Conservation (phyloP, 2,329 filamentous ascomycete species). For the Triangularia setosa region DNA sequence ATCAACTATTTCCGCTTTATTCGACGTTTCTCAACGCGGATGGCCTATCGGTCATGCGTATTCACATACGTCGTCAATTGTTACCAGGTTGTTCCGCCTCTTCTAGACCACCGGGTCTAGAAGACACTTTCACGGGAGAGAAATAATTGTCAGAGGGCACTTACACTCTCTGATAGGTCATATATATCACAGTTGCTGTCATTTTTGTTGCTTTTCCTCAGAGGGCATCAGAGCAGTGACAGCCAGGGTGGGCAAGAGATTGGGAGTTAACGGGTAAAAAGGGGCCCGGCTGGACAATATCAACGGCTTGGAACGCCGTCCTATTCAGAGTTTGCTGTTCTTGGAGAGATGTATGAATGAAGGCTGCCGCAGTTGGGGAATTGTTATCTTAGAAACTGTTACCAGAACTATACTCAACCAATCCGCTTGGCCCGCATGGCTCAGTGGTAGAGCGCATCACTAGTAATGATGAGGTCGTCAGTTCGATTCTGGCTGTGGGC, state of each 20-base stretch:
- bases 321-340: background rate
- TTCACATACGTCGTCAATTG: background rate
- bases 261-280: too few relatives aligned
- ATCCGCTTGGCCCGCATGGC: constrained; percentile 16
- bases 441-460: constrained; percentile 24
- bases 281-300: background rate
- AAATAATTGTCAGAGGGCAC: too few relatives aligned
- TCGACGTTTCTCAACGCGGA: background rate
- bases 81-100: background rate
- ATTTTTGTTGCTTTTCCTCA: background rate
- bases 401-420: background rate
- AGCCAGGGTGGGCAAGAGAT: too few relatives aligned
- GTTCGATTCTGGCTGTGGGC: constrained; percentile 24
- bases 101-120: too few relatives aligned
- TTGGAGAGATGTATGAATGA: background rate
- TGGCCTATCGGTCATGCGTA: background rate
- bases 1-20: too few relatives aligned
- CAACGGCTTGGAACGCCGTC: background rate
- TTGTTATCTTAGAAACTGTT: background rate
- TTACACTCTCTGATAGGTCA: too few relatives aligned
- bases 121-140: too few relatives aligned
- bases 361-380: too few relatives aligned
- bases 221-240: too few relatives aligned
- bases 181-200: too few relatives aligned
- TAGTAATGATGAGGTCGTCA: constrained; percentile 22